Evolutionary conservation across 768 basidiomycete genomes (phyloP).

Genomic region (Cantharellus cinnabarinus): DNA sequence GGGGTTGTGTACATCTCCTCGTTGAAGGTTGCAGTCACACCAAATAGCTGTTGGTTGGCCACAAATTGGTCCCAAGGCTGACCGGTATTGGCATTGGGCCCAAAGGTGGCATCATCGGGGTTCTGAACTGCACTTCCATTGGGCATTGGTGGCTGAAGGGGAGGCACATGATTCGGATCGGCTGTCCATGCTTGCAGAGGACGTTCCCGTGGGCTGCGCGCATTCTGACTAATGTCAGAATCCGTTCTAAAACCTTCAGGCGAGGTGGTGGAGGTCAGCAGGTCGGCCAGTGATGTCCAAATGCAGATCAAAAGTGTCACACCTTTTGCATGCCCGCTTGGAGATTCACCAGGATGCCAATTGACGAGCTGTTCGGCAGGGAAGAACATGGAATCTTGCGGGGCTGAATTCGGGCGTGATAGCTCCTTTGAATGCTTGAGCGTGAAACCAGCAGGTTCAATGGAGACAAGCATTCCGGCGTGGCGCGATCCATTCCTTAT

Average conservation of each 20-base stretch:
- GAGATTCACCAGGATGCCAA: conserved; percentile 5
- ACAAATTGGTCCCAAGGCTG: conserved; percentile 79
- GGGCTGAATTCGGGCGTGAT: conserved; percentile 38
- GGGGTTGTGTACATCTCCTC: conserved; percentile 92
- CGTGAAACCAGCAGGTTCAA: conserved; percentile 31
- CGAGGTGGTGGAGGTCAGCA: conserved; percentile 6
- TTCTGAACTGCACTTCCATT: conserved; percentile 12
- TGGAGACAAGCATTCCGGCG: conserved; percentile 39
- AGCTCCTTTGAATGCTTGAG: conserved; percentile 65
- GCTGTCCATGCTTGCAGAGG: conserved; percentile 67
- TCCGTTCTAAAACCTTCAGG: conserved; percentile 59
- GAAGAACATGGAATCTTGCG: conserved; percentile 51
- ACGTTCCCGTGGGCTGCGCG: conserved; percentile 32
- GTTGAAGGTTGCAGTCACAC: conserved; percentile 76
- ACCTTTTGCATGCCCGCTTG: conserved; percentile 3
- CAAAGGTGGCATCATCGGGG: conserved; percentile 53
- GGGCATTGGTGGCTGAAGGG: neutral
- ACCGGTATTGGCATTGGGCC: conserved; percentile 23
- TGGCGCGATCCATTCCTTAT: conserved; percentile 53
- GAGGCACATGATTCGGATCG: conserved; percentile 11
- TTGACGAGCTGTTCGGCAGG: conserved; percentile 19
- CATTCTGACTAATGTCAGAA: conserved; percentile 45
- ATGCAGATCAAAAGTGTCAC: neutral
- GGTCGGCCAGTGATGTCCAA: neutral
- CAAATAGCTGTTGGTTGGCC: conserved; percentile 82